Evolutionary conservation across 176 grass and related monocot genomes (phyloP).

Genomic region (Tillandsia fasciculata): DNA sequence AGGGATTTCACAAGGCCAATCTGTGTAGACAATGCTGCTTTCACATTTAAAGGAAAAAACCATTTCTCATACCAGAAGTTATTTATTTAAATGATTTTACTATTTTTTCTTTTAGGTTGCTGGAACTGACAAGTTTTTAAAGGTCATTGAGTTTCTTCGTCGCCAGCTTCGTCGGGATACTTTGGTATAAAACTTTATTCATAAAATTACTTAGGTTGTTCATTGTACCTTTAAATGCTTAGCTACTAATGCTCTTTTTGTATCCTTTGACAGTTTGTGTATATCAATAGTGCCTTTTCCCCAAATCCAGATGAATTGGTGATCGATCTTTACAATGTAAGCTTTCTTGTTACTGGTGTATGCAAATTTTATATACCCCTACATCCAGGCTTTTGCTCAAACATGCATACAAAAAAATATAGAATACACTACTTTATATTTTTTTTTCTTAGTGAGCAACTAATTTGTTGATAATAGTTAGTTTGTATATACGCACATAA

Average conservation of each 20-base stretch:
- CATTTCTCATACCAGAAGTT: neutral
- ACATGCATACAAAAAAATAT: too few relatives aligned
- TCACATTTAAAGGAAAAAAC: neutral
- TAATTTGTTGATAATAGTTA: too few relatives aligned
- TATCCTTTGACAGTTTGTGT: constrained; percentile 48
- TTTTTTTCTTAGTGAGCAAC: too few relatives aligned
- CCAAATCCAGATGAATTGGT: constrained; percentile 77
- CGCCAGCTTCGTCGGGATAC: constrained; percentile 79
- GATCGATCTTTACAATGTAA: constrained; percentile 81
- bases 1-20: neutral
- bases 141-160: constrained; percentile 80
- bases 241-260: constrained; percentile 15
- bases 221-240: neutral
- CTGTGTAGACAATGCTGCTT: neutral
- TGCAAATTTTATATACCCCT: neutral
- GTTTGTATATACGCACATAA: too few relatives aligned
- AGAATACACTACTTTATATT: too few relatives aligned
- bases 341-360: constrained; percentile 1
- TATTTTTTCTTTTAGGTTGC: constrained; percentile 43
- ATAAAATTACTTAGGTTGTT: neutral
- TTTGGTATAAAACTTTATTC: constrained; percentile 29
- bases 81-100: neutral
- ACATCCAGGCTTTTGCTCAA: too few relatives aligned
- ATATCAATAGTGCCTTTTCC: constrained; percentile 79
- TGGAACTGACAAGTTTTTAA: constrained; percentile 59